Base-by-base conservation (phyloP, 305 asterid species). In the Petunia hybrid region DNA sequence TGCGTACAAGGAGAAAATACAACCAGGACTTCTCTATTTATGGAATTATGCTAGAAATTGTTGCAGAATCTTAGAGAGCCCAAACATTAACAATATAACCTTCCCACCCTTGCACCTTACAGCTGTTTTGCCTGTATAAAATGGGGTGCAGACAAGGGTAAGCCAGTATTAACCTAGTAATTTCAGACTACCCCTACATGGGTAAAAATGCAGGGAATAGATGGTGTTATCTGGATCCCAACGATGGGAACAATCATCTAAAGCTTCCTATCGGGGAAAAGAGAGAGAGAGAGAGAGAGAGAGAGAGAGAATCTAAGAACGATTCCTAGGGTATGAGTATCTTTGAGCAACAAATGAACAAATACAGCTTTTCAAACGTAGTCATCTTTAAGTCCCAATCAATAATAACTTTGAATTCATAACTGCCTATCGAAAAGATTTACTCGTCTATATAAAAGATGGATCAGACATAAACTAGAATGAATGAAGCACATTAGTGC, bases 21-120 rank as follows among this genome's bases (percentile, higher is more conserved):
- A 71, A 42, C 43, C 60, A 71, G 77, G 61, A 71, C 46, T 45
- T 70, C 77, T 46, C 77, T 46, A 71, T 48, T 51, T 51, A 51
- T 57, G 60, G 45, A 71, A 36, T 57, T 71, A 12, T 71, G 59
- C 35, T 48, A 10, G 57, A 14, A 45, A 39, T 35, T 48, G 31
- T 10, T 46, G 62, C 14, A 40, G 31, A 61, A 5, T 35, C 31
- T 71, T 43, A 71, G 62, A 48, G 61, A 71, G 62, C 62, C 43
- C 62, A 35, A 22, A 10, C 12, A 31, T 46, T 46, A 31, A 46
- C 77, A 70, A 70, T 46, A 69, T 22, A 42, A 16, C 76, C 57
- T 9, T 2, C 76, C 42, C 31, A 3, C 39, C 16, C 77, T 67
- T 45, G 42, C 60, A 46, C 46, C 77, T 39, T 46, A 70, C 31